Percentiles rank a stretch among this genome's conserved stretches.
phyloP scores from a whole-genome alignment of 2,329 filamentous ascomycete genomes.

The Leptographium flavum region DNA sequence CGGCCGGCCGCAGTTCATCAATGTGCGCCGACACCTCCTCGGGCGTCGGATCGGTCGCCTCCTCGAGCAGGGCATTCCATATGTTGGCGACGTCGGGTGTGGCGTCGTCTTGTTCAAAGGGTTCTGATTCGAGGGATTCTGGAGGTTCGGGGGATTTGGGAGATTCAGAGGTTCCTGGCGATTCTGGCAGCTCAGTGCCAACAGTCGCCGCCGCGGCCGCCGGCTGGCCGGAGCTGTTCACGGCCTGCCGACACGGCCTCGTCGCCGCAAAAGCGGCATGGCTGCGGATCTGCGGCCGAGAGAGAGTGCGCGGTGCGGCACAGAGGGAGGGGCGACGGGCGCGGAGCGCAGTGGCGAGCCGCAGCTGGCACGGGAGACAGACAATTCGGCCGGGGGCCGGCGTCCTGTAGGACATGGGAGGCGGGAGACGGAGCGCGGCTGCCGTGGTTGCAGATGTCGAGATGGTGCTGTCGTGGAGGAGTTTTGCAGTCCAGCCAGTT shows the following conservation, averaged over 20 bases:
- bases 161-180: neutral
- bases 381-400: neutral
- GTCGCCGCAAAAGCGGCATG: neutral
- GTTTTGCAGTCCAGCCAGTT: too few species aligned
- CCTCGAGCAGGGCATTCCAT: neutral
- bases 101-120: neutral
- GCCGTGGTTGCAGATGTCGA: neutral
- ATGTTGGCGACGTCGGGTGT: neutral
- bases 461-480: neutral
- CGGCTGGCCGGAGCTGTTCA: neutral
- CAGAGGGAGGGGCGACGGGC: neutral
- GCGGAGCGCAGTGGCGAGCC: neutral
- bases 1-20: slow-evolving; percentile 30
- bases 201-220: neutral
- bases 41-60: slow-evolving; percentile 12
- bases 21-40: slow-evolving; percentile 30
- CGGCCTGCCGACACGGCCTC: too few species aligned
- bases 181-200: neutral
- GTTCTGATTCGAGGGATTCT: neutral
- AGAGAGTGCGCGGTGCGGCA: neutral
- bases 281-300: neutral
- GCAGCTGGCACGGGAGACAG: slow-evolving; percentile 4
- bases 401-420: neutral
- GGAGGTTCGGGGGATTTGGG: neutral
- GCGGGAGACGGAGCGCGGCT: neutral